phyloP scores from a whole-genome alignment of 495 filamentous ascomycete species.

The Daldinia vernicosa region DNA sequence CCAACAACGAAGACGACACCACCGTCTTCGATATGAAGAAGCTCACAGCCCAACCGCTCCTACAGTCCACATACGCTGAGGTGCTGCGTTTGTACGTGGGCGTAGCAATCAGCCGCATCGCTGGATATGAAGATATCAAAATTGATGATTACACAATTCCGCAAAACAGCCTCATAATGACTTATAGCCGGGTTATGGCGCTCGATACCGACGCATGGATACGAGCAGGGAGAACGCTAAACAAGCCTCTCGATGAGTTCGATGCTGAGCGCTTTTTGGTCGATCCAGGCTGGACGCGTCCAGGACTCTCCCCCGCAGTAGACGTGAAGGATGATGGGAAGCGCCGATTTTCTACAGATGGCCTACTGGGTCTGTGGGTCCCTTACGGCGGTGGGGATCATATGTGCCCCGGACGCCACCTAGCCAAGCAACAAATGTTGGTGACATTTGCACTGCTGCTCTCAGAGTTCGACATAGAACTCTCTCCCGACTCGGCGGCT shows the following conservation, averaged over 20 bases:
- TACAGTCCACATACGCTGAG: background rate
- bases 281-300: background rate
- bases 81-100: background rate
- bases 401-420: background rate
- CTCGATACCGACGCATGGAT: background rate
- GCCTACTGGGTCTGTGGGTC: background rate
- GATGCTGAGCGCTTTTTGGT: background rate
- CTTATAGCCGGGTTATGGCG: background rate
- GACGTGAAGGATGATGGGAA: background rate
- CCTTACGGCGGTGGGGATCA: background rate
- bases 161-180: background rate
- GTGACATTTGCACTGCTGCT: background rate
- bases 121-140: background rate
- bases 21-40: background rate
- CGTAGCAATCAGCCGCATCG: background rate
- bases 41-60: background rate
- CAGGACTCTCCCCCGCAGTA: background rate
- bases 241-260: background rate
- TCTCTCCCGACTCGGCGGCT: background rate
- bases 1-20: background rate
- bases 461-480: background rate
- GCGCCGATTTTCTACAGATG: background rate
- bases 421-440: background rate
- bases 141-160: background rate
- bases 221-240: background rate